Base-by-base conservation (phyloP, 2,329 filamentous ascomycete species). In the Colletotrichum salicis region DNA sequence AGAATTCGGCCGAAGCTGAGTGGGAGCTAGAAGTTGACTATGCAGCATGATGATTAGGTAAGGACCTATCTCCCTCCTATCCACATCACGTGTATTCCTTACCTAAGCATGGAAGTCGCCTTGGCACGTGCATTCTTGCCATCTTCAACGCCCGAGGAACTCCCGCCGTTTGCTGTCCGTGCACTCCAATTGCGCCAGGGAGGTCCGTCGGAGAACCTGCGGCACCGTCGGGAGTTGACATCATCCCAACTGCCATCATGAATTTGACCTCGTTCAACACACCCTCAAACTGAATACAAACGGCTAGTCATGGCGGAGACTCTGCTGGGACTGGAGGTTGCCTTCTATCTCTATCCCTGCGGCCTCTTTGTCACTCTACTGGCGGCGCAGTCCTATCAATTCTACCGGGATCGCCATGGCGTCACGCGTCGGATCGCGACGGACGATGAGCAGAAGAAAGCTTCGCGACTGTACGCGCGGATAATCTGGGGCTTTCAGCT, bases 291-390 rank as follows among this genome's bases (percentile, higher is more conserved):
- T 67, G 31, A 19, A 12, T 33, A 55, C 15, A 15, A 33, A 67
- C 69, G 22, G 33, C 70, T 27, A 27, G 35, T n/a, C 72, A 83
- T 83, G 81, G 80, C 79, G 56, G 78, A 73, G 55, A 76, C 77
- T 60, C 76, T 83, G 74, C 70, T 80, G 54, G 83, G 80, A 48
- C 75, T 84, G 60, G 77, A 80, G 70, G 76, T 81, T 8, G 80
- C 80, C 70, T 85, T 84, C 73, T 85, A 85, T 62, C 64, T 80
- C 63, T 84, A 85, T 70, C 83, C 83, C 1, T 80, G 79, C 52
- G 76, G 79, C 5, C 78, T 85, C 10, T 83, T 85, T 58, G 67
- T 77, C 4, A 78, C 80, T 1, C 73, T 85, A 6, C 65, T 84
- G 19, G 76, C 79, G 3, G 79, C 78, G 0, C 82, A 85, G 73